Percentiles rank a stretch among this genome's conserved stretches.
Evolutionary conservation across 768 basidiomycete species (phyloP).

Genomic region (Mycena maculata): DNA sequence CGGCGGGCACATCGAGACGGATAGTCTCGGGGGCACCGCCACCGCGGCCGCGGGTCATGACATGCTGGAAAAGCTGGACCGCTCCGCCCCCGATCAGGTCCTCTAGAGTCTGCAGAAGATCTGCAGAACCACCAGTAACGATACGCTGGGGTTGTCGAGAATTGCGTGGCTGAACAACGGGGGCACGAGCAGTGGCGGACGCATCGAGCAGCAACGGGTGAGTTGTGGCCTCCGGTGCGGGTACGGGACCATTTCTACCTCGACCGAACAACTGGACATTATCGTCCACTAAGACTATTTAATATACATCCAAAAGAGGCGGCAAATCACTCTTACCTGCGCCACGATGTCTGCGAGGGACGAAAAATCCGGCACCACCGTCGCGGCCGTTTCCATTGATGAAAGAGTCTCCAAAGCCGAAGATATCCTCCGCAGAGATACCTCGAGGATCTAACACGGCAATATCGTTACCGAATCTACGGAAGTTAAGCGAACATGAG

Average conservation of each 20-base stretch:
- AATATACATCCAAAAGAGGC: conserved; percentile 10
- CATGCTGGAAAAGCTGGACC: conserved; percentile 85
- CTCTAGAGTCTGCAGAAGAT: conserved; percentile 82
- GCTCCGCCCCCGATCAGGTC: conserved; percentile 86
- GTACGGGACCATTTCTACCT: conserved; percentile 59
- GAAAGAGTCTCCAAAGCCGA: conserved; percentile 67
- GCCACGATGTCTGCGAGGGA: conserved; percentile 66
- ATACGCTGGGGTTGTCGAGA: conserved; percentile 69
- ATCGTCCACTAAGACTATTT: conserved; percentile 55
- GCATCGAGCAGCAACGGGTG: conserved; percentile 87
- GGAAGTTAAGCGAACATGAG: conserved; percentile 5
- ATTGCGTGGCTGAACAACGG: conserved; percentile 58
- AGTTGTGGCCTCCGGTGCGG: conserved; percentile 75
- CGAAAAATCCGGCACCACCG: conserved; percentile 59
- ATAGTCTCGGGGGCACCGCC: conserved; percentile 73
- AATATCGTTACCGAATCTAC: conserved; percentile 54
- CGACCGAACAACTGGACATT: conserved; percentile 74
- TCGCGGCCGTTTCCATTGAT: conserved; percentile 58
- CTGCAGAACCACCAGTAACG: conserved; percentile 60
- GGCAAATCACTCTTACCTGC: conserved; percentile 48
- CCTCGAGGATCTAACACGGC: conserved; percentile 52
- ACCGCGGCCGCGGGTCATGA: conserved; percentile 71
- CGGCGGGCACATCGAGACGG: conserved; percentile 80
- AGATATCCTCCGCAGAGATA: conserved; percentile 60
- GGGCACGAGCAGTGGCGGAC: conserved; percentile 56